These are phyloP conservation scores for Plasmodium gallinaceum DNA, from an alignment of 169 alveolate genomes.

Conservation along the genomic window DNA sequence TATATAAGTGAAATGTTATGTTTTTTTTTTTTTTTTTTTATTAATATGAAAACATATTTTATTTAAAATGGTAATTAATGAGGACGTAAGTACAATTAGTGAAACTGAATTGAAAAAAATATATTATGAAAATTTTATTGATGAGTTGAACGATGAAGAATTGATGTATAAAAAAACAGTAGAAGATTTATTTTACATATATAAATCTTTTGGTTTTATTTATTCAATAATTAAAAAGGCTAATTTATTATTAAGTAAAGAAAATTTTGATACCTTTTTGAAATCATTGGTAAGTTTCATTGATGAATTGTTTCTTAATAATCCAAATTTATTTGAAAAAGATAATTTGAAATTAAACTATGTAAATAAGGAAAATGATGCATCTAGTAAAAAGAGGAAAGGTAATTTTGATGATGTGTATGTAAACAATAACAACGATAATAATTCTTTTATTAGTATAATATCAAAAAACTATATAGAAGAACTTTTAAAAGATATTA, in stretches of 20 bases:
- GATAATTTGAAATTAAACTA: slow-evolving; percentile 1
- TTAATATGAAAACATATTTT: not conserved
- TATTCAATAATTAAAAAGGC: slow-evolving; percentile 72
- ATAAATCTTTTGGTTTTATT: slow-evolving; percentile 69
- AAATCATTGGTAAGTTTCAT: slow-evolving; percentile 71
- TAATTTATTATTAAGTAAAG: slow-evolving; percentile 43
- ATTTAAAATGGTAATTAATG: slow-evolving; percentile 32
- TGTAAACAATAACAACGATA: not conserved
- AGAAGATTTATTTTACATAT: slow-evolving; percentile 72
- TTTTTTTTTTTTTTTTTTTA: too few relatives aligned
- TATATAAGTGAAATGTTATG: too few relatives aligned
- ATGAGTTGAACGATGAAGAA: slow-evolving; percentile 74
- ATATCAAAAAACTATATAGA: slow-evolving; percentile 60
- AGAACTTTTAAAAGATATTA: slow-evolving; percentile 60
- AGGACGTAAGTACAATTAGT: slow-evolving; percentile 21
- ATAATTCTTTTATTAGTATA: slow-evolving; percentile 13
- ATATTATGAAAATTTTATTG: slow-evolving; percentile 69
- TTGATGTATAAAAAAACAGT: slow-evolving; percentile 70
- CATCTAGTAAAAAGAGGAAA: slow-evolving; percentile 29
- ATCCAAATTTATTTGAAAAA: slow-evolving; percentile 43
- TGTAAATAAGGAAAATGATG: slow-evolving; percentile 9
- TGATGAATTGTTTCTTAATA: slow-evolving; percentile 56
- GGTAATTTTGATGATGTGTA: not conserved
- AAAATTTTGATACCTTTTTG: slow-evolving; percentile 54
- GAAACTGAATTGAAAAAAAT: slow-evolving; percentile 59